Base-by-base conservation (phyloP, 225 moss, liverwort and hornwort species). In the Polytrichum formosum region DNA sequence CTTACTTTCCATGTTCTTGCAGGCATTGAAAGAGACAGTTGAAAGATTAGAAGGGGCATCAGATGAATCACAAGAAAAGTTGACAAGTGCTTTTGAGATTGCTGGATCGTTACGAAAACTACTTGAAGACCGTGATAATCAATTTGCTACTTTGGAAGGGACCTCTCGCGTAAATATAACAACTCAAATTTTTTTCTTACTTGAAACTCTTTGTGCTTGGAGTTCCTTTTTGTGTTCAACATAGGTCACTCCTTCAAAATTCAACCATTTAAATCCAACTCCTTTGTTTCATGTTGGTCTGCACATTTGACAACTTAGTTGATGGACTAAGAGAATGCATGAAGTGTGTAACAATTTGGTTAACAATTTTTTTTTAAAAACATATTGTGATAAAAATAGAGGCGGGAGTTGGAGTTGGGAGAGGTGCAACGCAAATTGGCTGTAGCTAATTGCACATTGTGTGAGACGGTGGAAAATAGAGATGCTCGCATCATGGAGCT, bases 41-140 rank as follows among this genome's bases (percentile, higher is more conserved):
- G 84, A 96, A 79, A 83, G 84, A 75, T 74, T 96, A 31, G 96
- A 96, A 85, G 96, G 96, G 29, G 87, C 93, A 60, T 91, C 96
- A 63, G 91, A 96, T 77, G 89, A 96, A 74, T 93, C 93, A n/a
- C 96, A 96, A 85, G 96, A 96, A 35, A 96, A 96, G 58, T 73
- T 96, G 22, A 90, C 91, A 64, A 93, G 90, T 79, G 96, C 96
- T 63, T 96, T 96, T 84, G 96, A 96, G 70, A 96, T 96, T 76
- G 96, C 96, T 22, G 91, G 93, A 27, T 96, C 96, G 5, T 79
- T 96, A 23, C 87, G 96, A 0, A 96, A 93, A 72, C 68, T 96
- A 16, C 72, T 96, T 25, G 96, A 96, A 83, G 96, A 96, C 20
- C 84, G 93, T 63, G 96, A 96, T 79, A 84, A 88, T 68, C 91